Base-by-base conservation (phyloP, 2,329 filamentous ascomycete species). In the Fusarium bactridioides region DNA sequence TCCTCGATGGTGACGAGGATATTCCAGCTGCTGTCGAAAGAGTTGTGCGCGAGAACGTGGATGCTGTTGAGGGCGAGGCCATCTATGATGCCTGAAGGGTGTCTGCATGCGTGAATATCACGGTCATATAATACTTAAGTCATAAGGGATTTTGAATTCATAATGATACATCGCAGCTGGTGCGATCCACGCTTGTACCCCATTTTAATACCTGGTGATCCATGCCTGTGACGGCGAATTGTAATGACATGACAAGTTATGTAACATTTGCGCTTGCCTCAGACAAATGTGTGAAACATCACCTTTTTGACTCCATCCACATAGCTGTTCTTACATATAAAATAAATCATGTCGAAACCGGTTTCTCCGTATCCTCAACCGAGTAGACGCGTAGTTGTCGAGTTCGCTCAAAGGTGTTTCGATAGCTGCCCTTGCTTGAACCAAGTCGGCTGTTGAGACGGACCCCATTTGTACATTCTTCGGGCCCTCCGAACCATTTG, bases 1-100 rank as follows among this genome's bases (percentile, higher is more conserved):
- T 90, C 76, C 72, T 88, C 9, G 84, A 88, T 69, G 88, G 89
- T 0, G 82, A 86, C 1, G 86, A 88, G 69, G 83, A 85, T 4
- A 77, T 85, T 2, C 81, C 80, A 12, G 76, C 76, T 7, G 88
- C 85, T 0, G 87, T 90, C 2, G 78, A 83, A 62, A 83, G 84
- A 61, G 85, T 85, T 15, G 79, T 89, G 7, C 82, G 77, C 38
- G 85, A 88, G 9, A 83, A 84, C 3, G 82, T 89, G 5, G 82
- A 90, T 77, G 80, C 82, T 55, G 82, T 85, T 1, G 87, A 89
- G 76, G 89, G 87, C 0, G 89, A 90, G 75, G 78, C 76, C 9
- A 76, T 84, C 15, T 79, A 80, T 61, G 61, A 69, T 11, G 67
- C 68, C 15, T 77, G 74, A 62, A 21, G 41, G 16, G 18, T 27